These are phyloP conservation scores for Epichloe sylvatica DNA, from an alignment of 2,329 filamentous ascomycete genomes.

Conservation along the genomic window DNA sequence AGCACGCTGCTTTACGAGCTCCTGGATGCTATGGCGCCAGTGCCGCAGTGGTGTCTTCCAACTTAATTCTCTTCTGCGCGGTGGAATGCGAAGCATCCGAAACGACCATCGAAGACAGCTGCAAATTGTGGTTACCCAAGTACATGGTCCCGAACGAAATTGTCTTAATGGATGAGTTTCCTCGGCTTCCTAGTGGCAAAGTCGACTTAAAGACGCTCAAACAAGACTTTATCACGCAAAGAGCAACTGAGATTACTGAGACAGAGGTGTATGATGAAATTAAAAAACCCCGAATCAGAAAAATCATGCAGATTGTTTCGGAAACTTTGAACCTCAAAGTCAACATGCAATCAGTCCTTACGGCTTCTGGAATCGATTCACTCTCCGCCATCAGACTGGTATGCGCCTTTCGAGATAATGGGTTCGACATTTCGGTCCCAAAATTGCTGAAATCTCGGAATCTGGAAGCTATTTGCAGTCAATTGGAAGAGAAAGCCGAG, in stretches of 20 bases:
- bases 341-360: conserved; percentile 28
- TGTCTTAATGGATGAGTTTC: conserved; percentile 48
- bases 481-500: background rate
- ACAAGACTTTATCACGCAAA: conserved; percentile 26
- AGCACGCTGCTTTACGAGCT: conserved; percentile 51
- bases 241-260: conserved; percentile 3
- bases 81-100: conserved; percentile 25
- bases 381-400: conserved; percentile 36
- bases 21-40: conserved; percentile 50
- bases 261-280: conserved; percentile 2
- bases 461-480: conserved; percentile 17
- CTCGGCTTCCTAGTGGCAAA: conserved; percentile 71
- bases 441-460: conserved; percentile 46
- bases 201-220: conserved; percentile 56
- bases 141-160: conserved; percentile 77
- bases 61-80: conserved; percentile 63
- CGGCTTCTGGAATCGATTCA: conserved; percentile 51
- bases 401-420: conserved; percentile 44
- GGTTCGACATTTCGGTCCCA: conserved; percentile 41
- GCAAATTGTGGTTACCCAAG: conserved; percentile 60
- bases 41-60: conserved; percentile 52
- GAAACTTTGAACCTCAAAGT: conserved; percentile 26
- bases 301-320: conserved; percentile 28
- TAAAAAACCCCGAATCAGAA: conserved; percentile 12
- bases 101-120: conserved; percentile 41